phyloP scores from a whole-genome alignment of 1,284 basidiomycete genomes.

The Rhodotorula sp. region DNA sequence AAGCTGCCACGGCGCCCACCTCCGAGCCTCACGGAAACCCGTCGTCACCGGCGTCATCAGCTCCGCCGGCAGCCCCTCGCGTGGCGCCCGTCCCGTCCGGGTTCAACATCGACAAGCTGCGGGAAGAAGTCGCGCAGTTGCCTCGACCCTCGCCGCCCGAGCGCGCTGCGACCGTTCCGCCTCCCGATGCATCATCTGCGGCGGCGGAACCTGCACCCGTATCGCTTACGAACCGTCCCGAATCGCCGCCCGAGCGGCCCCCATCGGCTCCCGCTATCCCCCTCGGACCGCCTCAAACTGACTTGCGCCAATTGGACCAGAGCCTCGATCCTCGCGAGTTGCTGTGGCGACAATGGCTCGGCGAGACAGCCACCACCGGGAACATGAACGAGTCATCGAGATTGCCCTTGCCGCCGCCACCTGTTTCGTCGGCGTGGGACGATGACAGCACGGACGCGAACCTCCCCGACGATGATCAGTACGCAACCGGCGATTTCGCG shows the following conservation, averaged over 20 bases:
- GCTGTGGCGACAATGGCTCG: constrained; percentile 35
- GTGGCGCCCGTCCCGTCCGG: constrained; percentile 10
- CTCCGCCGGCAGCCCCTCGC: not conserved
- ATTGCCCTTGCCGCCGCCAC: not conserved
- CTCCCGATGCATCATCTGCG: not conserved
- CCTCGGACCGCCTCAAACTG: constrained; percentile 14
- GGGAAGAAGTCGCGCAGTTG: constrained; percentile 33
- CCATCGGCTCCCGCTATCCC: constrained; percentile 9
- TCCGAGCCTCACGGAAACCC: not conserved
- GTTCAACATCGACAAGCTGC: constrained; percentile 34
- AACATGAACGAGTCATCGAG: not conserved
- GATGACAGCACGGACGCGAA: constrained; percentile 2
- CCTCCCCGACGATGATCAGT: constrained; percentile 26
- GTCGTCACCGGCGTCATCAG: not conserved
- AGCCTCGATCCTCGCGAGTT: constrained; percentile 35
- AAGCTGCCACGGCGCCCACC: not conserved
- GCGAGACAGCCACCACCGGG: constrained; percentile 2
- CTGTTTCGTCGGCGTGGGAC: constrained; percentile 10
- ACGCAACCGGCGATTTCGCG: constrained; percentile 15
- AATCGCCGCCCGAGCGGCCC: not conserved
- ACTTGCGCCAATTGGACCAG: constrained; percentile 34
- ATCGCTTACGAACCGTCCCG: not conserved
- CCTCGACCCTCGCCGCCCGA: constrained; percentile 15
- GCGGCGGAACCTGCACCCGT: no score
- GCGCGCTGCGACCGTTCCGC: constrained; percentile 15